Conservation (phyloP, 2,329 filamentous ascomycete genomes). For the Arthrinium phaeospermum region DNA sequence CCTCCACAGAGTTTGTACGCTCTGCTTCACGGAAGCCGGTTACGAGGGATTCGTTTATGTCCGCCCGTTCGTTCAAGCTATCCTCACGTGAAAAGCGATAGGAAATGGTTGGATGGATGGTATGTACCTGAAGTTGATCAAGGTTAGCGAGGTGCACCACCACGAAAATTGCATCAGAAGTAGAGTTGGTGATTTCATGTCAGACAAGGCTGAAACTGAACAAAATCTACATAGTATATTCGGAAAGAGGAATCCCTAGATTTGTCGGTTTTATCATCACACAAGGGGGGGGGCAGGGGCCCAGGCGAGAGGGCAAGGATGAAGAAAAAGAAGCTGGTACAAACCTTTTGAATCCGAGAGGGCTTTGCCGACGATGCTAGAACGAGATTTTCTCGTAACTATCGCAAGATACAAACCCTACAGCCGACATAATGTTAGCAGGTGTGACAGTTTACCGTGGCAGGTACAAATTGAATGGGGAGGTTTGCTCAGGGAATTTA, state of each 20-base stretch:
- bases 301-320: slow-evolving; percentile 7
- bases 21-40: slow-evolving; percentile 58
- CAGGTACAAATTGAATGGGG: neutral
- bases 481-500: slow-evolving; percentile 57
- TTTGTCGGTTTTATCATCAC: slow-evolving; percentile 67
- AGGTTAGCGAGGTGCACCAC: slow-evolving; percentile 44
- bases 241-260: slow-evolving; percentile 72
- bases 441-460: neutral
- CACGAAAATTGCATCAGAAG: slow-evolving; percentile 29
- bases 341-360: slow-evolving; percentile 49
- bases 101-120: slow-evolving; percentile 23
- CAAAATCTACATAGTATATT: slow-evolving; percentile 68
- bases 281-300: slow-evolving; percentile 40
- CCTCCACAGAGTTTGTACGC: slow-evolving; percentile 68
- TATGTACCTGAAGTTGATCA: slow-evolving; percentile 49
- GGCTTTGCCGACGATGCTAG: neutral
- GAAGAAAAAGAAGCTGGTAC: slow-evolving; percentile 33
- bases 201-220: slow-evolving; percentile 75
- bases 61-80: slow-evolving; percentile 73
- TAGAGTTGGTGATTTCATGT: slow-evolving; percentile 42
- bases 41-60: slow-evolving; percentile 64
- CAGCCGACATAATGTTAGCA: neutral
- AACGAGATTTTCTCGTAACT: neutral
- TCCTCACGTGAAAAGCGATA: slow-evolving; percentile 56
- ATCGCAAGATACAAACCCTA: neutral